Evolutionary conservation across 2,329 filamentous ascomycete species (phyloP), one percentile per base, ranked within the genome.

Genomic region (Ceratocystis ficicola): DNA sequence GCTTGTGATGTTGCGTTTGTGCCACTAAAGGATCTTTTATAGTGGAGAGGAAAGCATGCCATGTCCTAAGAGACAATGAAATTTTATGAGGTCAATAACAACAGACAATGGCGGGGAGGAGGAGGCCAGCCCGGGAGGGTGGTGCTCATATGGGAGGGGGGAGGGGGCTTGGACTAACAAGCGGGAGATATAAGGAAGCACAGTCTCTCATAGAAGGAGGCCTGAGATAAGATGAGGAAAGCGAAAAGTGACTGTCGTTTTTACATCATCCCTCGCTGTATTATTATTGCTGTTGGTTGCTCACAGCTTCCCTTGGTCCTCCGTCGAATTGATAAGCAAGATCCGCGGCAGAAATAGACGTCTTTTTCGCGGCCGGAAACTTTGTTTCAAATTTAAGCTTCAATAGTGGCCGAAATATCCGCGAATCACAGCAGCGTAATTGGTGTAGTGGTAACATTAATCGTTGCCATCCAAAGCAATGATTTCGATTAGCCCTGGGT

Each of bases 1-100:
- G 22, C 52, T 59, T 17, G 52, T 59, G 52, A 59, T 59, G 52
- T 30, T 59, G 52, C 52, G 52, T 59, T 57, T 59, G 52, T 59
- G 52, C 52, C 52, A 20, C 52, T 30, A 30, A 59, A 59, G 52
- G 52, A 59, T 59, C 52, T 30, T 59, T 59, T 36, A 57, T 59
- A 59, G 52, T 59, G 52, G 52, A 59, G 52, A 59, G 52, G n/a
- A n/a, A 30, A 59, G 52, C 52, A 59, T 32, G 52, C 28, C 28
- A 59, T 30, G 36, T 59, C 52, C n/a, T 30, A 25, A 30, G 17
- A 12, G 25, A 59, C 52, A 59, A 59, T 59, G 48, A 52, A 59
- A 36, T 59, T 30, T 59, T 59, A 36, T 12, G 28, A 25, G 17
- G 36, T 41, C 36, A 41, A 41, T 12, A 32, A 30, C 52, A 59